These are phyloP conservation scores for Hanseniaspora valbyensis DNA, from an alignment of 805 yeast species.

Conservation along the genomic window DNA sequence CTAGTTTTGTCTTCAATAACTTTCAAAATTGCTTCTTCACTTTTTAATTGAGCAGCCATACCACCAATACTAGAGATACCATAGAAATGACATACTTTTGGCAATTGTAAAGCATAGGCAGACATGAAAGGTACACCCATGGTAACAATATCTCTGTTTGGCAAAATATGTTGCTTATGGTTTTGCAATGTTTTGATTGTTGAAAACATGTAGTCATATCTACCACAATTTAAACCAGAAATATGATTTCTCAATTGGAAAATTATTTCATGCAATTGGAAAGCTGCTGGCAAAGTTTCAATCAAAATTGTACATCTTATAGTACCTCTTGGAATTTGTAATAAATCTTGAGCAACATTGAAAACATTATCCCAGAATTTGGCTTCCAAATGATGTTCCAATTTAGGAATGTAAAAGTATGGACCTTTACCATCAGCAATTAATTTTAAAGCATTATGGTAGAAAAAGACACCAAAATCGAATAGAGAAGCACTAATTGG, in stretches of 20 bases:
- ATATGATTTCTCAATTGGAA: slow-evolving; percentile 68
- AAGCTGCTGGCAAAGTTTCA: slow-evolving; percentile 76
- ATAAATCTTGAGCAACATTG: slow-evolving; percentile 60
- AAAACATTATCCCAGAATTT: slow-evolving; percentile 74
- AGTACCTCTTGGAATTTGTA: slow-evolving; percentile 61
- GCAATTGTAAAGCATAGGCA: slow-evolving; percentile 61
- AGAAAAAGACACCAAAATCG: slow-evolving; percentile 71
- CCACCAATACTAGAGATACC: slow-evolving; percentile 85
- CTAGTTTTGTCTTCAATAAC: slow-evolving; percentile 66
- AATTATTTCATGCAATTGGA: slow-evolving; percentile 76
- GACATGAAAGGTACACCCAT: slow-evolving; percentile 77
- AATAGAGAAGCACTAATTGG: slow-evolving; percentile 68
- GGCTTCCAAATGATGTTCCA: slow-evolving; percentile 80
- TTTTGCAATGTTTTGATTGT: slow-evolving; percentile 67
- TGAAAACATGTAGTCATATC: slow-evolving; percentile 82
- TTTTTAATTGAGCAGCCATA: slow-evolving; percentile 76
- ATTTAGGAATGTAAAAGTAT: slow-evolving; percentile 71
- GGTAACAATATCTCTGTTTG: slow-evolving; percentile 70
- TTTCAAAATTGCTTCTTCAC: slow-evolving; percentile 56
- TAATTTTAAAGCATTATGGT: slow-evolving; percentile 56
- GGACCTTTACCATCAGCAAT: slow-evolving; percentile 63
- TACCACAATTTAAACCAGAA: slow-evolving; percentile 74
- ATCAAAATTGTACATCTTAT: slow-evolving; percentile 71
- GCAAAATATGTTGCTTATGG: slow-evolving; percentile 53
- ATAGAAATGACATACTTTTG: slow-evolving; percentile 63